Base-by-base conservation (phyloP, 805 yeast genomes). In the Teunomyces kruisii region DNA sequence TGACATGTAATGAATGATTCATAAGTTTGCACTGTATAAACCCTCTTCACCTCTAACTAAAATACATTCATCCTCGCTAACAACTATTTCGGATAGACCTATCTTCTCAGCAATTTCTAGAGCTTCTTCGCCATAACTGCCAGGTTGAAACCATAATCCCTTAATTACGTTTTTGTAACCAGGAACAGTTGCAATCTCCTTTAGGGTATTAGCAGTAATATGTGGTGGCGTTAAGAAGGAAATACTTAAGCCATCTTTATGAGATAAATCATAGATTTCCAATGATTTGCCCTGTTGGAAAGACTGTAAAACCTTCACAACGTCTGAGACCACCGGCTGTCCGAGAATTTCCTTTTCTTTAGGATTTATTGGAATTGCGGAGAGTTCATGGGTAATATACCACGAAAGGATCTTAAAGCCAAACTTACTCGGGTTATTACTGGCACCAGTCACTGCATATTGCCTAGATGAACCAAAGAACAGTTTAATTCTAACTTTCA, bases 131-230 rank as follows among this genome's bases (percentile, higher is more conserved):
- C 84, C 82, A 52, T 78, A 86, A 16, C 89, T 78, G 0, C 95
- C 96, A 0, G 96, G 96, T 57, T 88, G 96, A 52, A 86, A 82
- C 96, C 96, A 88, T 12, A 86, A 66, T 1, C 84, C 81, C 53
- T 76, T 76, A 12, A 85, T 65, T 0, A 64, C 45, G 12, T 56
- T 42, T 26, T 62, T 54, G 46, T 78, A 63, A 12, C 70, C 70
- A 9, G 70, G 61, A 30, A 83, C 56, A 0, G 74, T 58, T 6
- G 72, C 59, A 13, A 74, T 66, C 36, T 64, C 67, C 30, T 58
- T 52, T 27, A 72, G 58, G 0, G 74, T 70, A 2, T 49, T 40
- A 2, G 50, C 50, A 1, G 89, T 79, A 3, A 83, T 75, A 0
- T 59, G 57, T 1, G 96, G 94, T 2, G 95, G 91, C 0, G 96